Percentiles rank a stretch among this genome's conserved stretches.
Evolutionary conservation across 345 rosid species (phyloP).

Genomic region (Turnera subulata): DNA sequence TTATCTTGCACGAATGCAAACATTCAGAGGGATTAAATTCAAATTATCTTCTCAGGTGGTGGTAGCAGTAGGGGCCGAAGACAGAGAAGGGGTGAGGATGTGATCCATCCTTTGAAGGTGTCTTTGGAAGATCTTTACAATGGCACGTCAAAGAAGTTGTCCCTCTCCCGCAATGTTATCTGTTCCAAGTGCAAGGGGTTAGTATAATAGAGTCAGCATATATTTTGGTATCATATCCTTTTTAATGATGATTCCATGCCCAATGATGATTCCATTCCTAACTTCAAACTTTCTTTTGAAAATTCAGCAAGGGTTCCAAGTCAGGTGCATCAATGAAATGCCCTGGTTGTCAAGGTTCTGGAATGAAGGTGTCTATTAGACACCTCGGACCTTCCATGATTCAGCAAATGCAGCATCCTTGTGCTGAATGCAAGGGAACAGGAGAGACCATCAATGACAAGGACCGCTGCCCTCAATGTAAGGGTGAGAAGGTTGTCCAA

Average conservation of each 20-base stretch:
- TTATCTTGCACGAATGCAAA: no score
- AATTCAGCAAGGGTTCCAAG: constrained; percentile 34
- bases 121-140: constrained; percentile 79
- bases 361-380: constrained; percentile 39
- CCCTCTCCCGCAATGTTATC: constrained; percentile 66
- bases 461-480: constrained; percentile 38
- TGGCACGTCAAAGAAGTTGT: constrained; percentile 77
- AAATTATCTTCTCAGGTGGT: constrained; percentile 27
- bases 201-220: constrained; percentile 15
- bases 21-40: no score
- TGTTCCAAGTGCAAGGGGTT: constrained; percentile 94
- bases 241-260: no score
- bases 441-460: constrained; percentile 38
- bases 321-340: constrained; percentile 38
- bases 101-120: constrained; percentile 79
- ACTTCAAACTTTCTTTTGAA: neutral
- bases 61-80: constrained; percentile 86
- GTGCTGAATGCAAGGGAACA: constrained; percentile 39
- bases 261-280: no score
- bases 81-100: constrained; percentile 93
- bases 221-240: no score
- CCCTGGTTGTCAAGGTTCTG: constrained; percentile 37
- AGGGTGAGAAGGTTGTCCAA: constrained; percentile 38
- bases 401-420: constrained; percentile 44
- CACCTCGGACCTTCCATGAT: constrained; percentile 42